phyloP scores from a whole-genome alignment of 768 basidiomycete species.

The Leccinellum rugosiceps region DNA sequence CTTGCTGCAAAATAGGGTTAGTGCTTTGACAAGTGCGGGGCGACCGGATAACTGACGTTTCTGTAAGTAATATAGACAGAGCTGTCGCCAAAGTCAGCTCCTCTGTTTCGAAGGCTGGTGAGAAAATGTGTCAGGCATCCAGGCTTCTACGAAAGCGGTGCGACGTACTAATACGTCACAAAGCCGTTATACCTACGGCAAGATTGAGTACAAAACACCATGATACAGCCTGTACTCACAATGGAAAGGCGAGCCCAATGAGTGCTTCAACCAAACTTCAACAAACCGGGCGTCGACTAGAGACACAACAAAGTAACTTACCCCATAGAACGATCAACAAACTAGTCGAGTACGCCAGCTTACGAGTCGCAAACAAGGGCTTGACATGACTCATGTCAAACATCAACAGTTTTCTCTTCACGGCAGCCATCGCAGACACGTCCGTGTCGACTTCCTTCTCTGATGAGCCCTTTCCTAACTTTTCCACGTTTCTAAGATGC shows the following conservation, averaged over 20 bases:
- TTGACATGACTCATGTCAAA: conserved; percentile 43
- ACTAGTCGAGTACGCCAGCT: conserved; percentile 49
- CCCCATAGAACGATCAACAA: conserved; percentile 55
- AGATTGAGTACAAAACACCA: background rate
- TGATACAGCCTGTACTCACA: conserved; percentile 36
- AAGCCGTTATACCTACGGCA: conserved; percentile 45
- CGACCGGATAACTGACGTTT: conserved; percentile 41
- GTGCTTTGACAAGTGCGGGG: background rate
- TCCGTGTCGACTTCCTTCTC: conserved; percentile 25
- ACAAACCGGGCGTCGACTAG: background rate
- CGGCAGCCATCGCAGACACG: conserved; percentile 36
- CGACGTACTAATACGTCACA: conserved; percentile 47
- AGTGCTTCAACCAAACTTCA: conserved; percentile 41
- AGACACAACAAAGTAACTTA: conserved; percentile 6
- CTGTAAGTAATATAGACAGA: conserved; percentile 72
- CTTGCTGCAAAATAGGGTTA: conserved; percentile 37
- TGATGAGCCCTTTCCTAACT: conserved; percentile 5
- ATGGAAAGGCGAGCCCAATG: conserved; percentile 74
- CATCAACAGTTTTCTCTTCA: conserved; percentile 37
- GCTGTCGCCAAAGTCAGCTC: conserved; percentile 66
- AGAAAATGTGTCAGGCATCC: background rate
- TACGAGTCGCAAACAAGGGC: conserved; percentile 48
- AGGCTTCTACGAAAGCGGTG: background rate
- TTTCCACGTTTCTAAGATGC: conserved; percentile 36
- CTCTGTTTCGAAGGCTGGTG: conserved; percentile 57